These are phyloP conservation scores for Fraxinus americana DNA, from an alignment of 257 asterid genomes.

Conservation along the genomic window DNA sequence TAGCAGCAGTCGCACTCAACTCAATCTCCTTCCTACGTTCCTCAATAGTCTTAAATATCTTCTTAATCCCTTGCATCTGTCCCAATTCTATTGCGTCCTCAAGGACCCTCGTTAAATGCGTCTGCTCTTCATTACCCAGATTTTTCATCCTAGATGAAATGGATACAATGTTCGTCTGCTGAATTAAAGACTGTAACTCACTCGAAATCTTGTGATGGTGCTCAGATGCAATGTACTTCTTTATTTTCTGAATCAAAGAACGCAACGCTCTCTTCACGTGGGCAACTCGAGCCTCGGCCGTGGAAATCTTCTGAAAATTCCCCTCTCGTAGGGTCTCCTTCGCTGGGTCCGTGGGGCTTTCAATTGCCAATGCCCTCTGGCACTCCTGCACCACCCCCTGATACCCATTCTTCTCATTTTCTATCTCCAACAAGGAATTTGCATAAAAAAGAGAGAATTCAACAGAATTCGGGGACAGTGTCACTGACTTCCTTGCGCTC, in stretches of 20 bases:
- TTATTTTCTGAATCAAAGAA: constrained; percentile 59
- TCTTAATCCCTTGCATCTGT: constrained; percentile 38
- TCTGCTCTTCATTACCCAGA: too few species aligned
- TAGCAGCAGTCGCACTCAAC: constrained; percentile 79
- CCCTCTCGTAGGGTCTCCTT: constrained; percentile 79
- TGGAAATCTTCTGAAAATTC: constrained; percentile 58
- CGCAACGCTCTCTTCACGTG: constrained; percentile 65
- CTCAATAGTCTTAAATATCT: constrained; percentile 48
- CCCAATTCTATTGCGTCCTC: constrained; percentile 78
- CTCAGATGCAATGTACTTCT: too few species aligned
- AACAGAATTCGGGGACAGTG: too few species aligned
- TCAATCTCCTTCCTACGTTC: constrained; percentile 86
- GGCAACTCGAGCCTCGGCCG: constrained; percentile 56
- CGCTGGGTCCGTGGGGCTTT: constrained; percentile 82
- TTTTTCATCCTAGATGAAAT: too few species aligned
- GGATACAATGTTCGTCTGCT: too few species aligned
- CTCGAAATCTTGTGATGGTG: too few species aligned
- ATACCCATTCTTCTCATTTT: constrained; percentile 53
- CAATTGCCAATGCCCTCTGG: constrained; percentile 72
- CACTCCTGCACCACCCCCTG: constrained; percentile 82
- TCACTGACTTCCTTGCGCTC: too few species aligned
- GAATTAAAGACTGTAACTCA: too few species aligned
- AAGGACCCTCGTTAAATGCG: too few species aligned
- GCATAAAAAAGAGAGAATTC: too few species aligned
- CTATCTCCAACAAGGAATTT: too few species aligned